Evolutionary conservation across 352 stramenopile species (phyloP).

Genomic region (Globisporangium polare): DNA sequence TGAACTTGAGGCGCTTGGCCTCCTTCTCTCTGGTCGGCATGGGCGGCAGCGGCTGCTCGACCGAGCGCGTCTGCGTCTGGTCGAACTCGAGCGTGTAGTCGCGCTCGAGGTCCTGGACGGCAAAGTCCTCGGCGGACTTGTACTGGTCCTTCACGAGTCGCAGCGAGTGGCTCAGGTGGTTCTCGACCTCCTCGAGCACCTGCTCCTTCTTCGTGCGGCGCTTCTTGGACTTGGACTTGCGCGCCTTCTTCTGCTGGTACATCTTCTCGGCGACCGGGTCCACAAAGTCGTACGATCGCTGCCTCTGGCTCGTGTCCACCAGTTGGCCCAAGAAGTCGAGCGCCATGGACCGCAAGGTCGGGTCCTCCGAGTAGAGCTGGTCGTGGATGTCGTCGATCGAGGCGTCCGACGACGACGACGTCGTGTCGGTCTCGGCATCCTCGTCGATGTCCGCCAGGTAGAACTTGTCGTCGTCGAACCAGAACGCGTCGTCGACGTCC

Average conservation of each 20-base stretch:
- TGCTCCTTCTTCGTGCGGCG: slow-evolving; percentile 25
- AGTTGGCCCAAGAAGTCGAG: slow-evolving; percentile 41
- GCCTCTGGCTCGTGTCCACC: slow-evolving; percentile 17
- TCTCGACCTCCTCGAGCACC: slow-evolving; percentile 39
- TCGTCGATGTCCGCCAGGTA: slow-evolving; percentile 11
- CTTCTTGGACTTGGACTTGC: slow-evolving; percentile 6
- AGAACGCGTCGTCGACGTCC: slow-evolving; percentile 30
- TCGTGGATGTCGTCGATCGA: slow-evolving; percentile 33
- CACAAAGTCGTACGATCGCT: slow-evolving; percentile 5
- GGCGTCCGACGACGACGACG: slow-evolving; percentile 31
- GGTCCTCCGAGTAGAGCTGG: slow-evolving; percentile 39
- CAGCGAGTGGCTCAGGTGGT: slow-evolving; percentile 32
- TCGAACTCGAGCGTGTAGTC: slow-evolving; percentile 56
- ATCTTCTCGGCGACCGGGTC: slow-evolving; percentile 5
- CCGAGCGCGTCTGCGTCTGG: slow-evolving; percentile 22
- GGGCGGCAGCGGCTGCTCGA: slow-evolving; percentile 40
- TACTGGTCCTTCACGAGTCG: slow-evolving; percentile 18
- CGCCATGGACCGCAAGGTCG: slow-evolving; percentile 28
- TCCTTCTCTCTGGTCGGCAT: slow-evolving; percentile 35
- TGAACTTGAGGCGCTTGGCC: slow-evolving; percentile 35
- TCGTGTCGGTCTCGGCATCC: slow-evolving; percentile 25
- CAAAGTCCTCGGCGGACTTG: slow-evolving; percentile 3
- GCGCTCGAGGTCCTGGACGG: slow-evolving; percentile 10
- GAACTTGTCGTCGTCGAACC: slow-evolving; percentile 25
- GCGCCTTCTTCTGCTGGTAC: slow-evolving; percentile 4